Percentiles rank a stretch among this genome's conserved stretches.
phyloP scores from a whole-genome alignment of 306 rosid species.

The Castanea mollissima region DNA sequence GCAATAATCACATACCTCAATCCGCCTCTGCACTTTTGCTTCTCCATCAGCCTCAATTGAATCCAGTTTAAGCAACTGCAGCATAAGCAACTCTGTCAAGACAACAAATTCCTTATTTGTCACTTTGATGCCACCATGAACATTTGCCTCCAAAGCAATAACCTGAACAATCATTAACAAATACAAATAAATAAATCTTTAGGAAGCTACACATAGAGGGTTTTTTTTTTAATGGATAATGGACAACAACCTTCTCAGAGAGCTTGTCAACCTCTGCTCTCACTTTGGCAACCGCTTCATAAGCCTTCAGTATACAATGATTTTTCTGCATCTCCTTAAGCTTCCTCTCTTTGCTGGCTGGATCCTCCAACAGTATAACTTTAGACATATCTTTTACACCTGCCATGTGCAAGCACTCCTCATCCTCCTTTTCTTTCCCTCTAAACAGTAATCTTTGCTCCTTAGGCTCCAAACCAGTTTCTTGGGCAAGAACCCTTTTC shows the following conservation, averaged over 20 bases:
- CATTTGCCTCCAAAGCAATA: slow-evolving; percentile 39
- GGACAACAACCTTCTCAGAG: slow-evolving; percentile 50
- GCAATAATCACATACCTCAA: slow-evolving; percentile 44
- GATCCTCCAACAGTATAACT: slow-evolving; percentile 65
- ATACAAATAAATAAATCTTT: not conserved
- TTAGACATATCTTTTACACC: slow-evolving; percentile 69
- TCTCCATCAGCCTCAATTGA: slow-evolving; percentile 58
- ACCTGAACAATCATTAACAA: slow-evolving; percentile 36
- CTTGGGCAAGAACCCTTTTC: slow-evolving; percentile 44
- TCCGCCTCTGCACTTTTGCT: slow-evolving; percentile 56
- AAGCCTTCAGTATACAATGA: slow-evolving; percentile 34
- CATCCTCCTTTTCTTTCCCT: slow-evolving; percentile 74
- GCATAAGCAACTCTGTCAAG: slow-evolving; percentile 61
- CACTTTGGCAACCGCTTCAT: slow-evolving; percentile 43
- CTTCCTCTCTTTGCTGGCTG: slow-evolving; percentile 69
- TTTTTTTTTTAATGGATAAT: not conserved
- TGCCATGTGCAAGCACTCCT: slow-evolving; percentile 59
- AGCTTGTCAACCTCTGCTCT: slow-evolving; percentile 57
- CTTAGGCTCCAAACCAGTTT: slow-evolving; percentile 59
- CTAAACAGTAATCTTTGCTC: slow-evolving; percentile 61
- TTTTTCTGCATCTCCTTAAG: slow-evolving; percentile 49
- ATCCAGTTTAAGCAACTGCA: slow-evolving; percentile 68
- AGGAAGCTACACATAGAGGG: not conserved
- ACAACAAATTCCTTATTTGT: slow-evolving; percentile 45
- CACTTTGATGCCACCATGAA: slow-evolving; percentile 37